Conservation (phyloP, 257 asterid species). For the Solanum rostratum region DNA sequence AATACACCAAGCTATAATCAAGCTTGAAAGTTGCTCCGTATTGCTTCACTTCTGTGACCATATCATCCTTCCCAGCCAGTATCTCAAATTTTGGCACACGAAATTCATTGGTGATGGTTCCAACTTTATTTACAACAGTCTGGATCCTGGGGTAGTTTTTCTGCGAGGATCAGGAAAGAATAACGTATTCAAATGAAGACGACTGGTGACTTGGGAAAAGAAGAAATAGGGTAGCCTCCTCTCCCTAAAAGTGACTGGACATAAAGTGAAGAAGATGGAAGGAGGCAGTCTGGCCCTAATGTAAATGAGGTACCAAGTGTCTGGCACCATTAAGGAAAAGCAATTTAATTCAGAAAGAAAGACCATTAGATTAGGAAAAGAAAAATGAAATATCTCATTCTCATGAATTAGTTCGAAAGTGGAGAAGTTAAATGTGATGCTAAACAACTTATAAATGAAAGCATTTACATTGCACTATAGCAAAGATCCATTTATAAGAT, state of each 20-base stretch:
- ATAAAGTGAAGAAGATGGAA: neutral
- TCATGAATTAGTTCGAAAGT: neutral
- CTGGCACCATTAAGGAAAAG: neutral
- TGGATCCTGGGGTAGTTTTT: conserved; percentile 86
- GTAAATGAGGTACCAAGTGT: neutral
- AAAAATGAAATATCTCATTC: neutral
- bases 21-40: conserved; percentile 84
- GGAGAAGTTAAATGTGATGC: neutral
- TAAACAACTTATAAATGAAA: neutral
- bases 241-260: neutral
- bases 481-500: neutral
- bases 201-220: neutral
- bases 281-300: neutral
- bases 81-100: conserved; percentile 95
- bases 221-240: neutral
- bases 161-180: conserved; percentile 21
- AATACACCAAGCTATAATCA: conserved; percentile 86
- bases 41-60: conserved; percentile 92
- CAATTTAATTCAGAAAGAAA: neutral
- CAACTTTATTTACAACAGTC: conserved; percentile 87
- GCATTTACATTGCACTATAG: neutral
- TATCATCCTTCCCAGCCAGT: conserved; percentile 69
- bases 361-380: neutral
- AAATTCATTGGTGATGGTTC: conserved; percentile 71
- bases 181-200: neutral